phyloP scores from a whole-genome alignment of 2,329 filamentous ascomycete species.

The Graphiopsis chlorocephala region DNA sequence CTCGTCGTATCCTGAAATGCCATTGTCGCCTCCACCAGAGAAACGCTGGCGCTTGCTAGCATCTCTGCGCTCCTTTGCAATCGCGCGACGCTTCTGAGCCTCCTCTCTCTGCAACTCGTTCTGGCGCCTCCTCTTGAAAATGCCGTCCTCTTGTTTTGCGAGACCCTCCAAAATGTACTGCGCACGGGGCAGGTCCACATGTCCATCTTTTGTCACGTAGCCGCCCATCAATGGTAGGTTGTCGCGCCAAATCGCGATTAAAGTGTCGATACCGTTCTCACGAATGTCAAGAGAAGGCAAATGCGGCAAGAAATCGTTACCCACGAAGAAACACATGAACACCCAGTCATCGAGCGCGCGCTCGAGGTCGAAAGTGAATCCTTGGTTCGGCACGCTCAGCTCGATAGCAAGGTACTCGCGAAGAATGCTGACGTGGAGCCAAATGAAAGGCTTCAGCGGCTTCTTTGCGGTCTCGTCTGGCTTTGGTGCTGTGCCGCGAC shows the following conservation, averaged over 20 bases:
- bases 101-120: conserved; percentile 80
- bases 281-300: conserved; percentile 95
- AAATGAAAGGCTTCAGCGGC: conserved; percentile 89
- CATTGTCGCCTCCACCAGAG: conserved; percentile 23
- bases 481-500: conserved; percentile 77
- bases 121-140: conserved; percentile 85
- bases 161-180: conserved; percentile 86
- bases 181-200: conserved; percentile 80
- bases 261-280: conserved; percentile 92
- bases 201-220: conserved; percentile 92
- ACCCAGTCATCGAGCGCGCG: conserved; percentile 96
- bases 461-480: conserved; percentile 74
- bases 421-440: conserved; percentile 89
- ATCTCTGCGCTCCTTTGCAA: conserved; percentile 60
- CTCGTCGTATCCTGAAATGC: conserved; percentile 31
- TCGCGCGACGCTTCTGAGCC: conserved; percentile 71
- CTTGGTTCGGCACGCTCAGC: conserved; percentile 75
- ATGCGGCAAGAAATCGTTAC: conserved; percentile 97
- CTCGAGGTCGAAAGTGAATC: conserved; percentile 89
- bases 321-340: conserved; percentile 98
- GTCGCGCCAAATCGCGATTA: conserved; percentile 96
- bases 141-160: conserved; percentile 88
- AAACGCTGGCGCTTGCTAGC: conserved; percentile 35
- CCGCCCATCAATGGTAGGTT: conserved; percentile 89
- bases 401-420: conserved; percentile 92